Conservation (phyloP, 1,284 basidiomycete species). For the Fistulina hepatica region DNA sequence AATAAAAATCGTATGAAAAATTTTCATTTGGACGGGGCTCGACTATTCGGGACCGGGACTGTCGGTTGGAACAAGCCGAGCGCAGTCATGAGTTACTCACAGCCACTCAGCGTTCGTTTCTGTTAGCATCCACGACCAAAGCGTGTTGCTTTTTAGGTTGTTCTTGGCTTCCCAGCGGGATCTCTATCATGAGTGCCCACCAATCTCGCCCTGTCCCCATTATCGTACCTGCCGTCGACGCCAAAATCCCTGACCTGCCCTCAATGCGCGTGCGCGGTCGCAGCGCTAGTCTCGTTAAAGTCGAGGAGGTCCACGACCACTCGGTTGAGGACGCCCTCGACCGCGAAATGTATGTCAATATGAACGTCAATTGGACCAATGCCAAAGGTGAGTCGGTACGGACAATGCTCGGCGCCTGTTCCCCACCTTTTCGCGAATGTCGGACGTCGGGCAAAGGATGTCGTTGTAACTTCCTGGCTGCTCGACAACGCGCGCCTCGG, state of each 20-base stretch:
- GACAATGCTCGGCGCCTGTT: neutral
- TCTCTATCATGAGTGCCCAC: too few relatives aligned
- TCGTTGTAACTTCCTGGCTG: neutral
- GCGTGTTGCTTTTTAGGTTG: too few relatives aligned
- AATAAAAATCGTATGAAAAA: too few relatives aligned
- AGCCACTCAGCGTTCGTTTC: too few relatives aligned
- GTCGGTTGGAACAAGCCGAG: too few relatives aligned
- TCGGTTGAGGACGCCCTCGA: constrained; percentile 74
- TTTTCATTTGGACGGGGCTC: too few relatives aligned
- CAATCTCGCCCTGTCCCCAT: too few relatives aligned
- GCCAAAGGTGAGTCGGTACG: constrained; percentile 68
- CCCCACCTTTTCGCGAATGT: neutral
- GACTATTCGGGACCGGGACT: too few relatives aligned
- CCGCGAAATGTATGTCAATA: constrained; percentile 75
- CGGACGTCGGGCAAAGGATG: constrained; percentile 2
- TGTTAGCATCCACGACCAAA: too few relatives aligned
- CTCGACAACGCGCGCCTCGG: too few relatives aligned
- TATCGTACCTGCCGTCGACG: constrained; percentile 37
- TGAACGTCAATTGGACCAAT: constrained; percentile 98
- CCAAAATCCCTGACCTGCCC: constrained; percentile 23
- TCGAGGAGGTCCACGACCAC: constrained; percentile 76
- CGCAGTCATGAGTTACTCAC: too few relatives aligned
- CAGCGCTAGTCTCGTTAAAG: constrained; percentile 76
- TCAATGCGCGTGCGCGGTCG: constrained; percentile 47
- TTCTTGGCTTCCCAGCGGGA: too few relatives aligned